Conservation (phyloP, 495 filamentous ascomycete genomes). For the Tuber indicum region DNA sequence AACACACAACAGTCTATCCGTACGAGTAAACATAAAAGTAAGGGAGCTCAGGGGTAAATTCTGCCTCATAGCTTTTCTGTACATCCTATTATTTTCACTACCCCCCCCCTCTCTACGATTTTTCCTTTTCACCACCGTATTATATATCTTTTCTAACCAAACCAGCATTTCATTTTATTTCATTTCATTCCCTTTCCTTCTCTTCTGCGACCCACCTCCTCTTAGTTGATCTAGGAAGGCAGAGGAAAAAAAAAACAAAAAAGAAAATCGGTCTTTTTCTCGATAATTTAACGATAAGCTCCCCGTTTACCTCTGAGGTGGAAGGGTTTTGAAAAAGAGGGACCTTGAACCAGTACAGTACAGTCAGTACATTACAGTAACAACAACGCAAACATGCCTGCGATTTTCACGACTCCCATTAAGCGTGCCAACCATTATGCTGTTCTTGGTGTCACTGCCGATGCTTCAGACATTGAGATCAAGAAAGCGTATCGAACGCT, state of each 20-base stretch:
- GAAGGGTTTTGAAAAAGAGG: conserved; percentile 1
- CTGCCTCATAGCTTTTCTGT: background rate
- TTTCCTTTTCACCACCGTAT: conserved; percentile 5
- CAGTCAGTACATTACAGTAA: background rate
- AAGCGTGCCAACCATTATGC: conserved; percentile 23
- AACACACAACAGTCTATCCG: background rate
- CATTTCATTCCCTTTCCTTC: background rate
- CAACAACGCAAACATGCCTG: conserved; percentile 5
- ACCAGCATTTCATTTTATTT: background rate
- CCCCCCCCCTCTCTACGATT: background rate
- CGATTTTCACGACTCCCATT: background rate
- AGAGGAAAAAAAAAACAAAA: background rate
- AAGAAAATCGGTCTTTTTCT: background rate
- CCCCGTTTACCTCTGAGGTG: background rate
- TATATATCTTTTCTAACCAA: background rate
- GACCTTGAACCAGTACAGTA: conserved; percentile 1
- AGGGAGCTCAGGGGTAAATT: background rate
- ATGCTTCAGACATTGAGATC: conserved; percentile 35
- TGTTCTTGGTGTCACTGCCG: conserved; percentile 25
- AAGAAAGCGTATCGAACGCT: conserved; percentile 37
- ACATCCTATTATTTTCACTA: background rate
- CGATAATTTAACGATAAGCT: conserved; percentile 1
- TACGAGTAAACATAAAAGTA: conserved; percentile 1
- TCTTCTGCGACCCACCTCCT: background rate
- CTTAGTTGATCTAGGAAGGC: conserved; percentile 4